A percentile compares a stretch with the other conserved stretches of the same genome.
phyloP scores from a whole-genome alignment of 179 eudicot species.

The Silene coronaria region DNA sequence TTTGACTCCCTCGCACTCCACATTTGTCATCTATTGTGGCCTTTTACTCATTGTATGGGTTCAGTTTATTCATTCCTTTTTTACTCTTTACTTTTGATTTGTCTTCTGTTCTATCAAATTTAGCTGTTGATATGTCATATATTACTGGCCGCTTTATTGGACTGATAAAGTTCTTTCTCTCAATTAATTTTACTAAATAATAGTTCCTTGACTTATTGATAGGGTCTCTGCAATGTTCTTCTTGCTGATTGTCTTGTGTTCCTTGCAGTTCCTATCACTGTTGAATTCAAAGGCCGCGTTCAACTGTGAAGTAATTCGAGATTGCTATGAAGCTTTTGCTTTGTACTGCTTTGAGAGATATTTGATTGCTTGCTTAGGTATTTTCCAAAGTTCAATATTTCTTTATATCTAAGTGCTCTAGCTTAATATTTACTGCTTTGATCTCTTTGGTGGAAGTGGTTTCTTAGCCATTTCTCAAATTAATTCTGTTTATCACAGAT shows the following conservation, averaged over 20 bases:
- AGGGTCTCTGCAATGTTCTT: neutral
- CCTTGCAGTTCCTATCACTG: constrained; percentile 7
- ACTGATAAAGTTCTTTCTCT: neutral
- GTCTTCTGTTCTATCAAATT: neutral
- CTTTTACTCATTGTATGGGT: neutral
- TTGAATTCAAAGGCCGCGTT: constrained; percentile 82
- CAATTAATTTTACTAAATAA: neutral
- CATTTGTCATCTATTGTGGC: neutral
- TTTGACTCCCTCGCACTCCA: neutral
- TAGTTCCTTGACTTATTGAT: neutral
- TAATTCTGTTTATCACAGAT: no score
- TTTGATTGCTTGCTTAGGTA: constrained; percentile 96
- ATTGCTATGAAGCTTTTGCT: constrained; percentile 98
- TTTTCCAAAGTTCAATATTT: constrained; percentile 11
- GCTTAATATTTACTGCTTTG: neutral
- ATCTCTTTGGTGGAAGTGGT: neutral
- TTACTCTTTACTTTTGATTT: neutral
- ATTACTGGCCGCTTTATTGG: neutral
- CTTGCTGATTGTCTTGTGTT: constrained; percentile 4
- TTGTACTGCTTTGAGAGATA: constrained; percentile 99
- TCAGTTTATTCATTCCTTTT: neutral
- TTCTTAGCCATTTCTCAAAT: no score
- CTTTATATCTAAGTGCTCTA: neutral
- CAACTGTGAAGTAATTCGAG: constrained; percentile 80
- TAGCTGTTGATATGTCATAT: neutral